These are phyloP conservation scores for Aureobasidium sp. DNA, from an alignment of 2,329 filamentous ascomycete species.

Conservation along the genomic window DNA sequence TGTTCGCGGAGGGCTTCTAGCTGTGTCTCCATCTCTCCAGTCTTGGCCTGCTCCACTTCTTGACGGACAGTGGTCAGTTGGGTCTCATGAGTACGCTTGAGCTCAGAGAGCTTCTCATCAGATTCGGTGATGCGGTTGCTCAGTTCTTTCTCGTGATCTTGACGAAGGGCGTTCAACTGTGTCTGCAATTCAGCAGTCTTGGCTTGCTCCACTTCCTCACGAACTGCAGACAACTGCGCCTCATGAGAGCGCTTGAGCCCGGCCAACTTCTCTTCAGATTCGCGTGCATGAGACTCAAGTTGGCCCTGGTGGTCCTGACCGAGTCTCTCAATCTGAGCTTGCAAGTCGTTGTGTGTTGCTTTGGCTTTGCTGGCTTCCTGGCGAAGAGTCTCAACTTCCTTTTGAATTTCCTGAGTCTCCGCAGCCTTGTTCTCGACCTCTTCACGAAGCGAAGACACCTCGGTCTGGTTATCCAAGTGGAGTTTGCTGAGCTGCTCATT, in stretches of 20 bases:
- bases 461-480: not conserved
- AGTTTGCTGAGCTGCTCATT: conserved; percentile 10
- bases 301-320: not conserved
- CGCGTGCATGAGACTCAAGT: not conserved
- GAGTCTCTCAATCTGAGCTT: conserved; percentile 5
- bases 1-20: not conserved
- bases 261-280: not conserved
- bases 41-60: not conserved
- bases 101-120: not conserved
- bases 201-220: not conserved
- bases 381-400: not conserved
- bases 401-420: not conserved
- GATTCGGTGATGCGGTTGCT: not conserved
- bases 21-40: not conserved
- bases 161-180: not conserved
- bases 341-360: conserved; percentile 1
- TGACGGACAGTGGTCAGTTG: not conserved
- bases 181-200: not conserved
- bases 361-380: not conserved
- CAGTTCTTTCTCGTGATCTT: conserved; percentile 1
- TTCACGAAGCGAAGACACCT: not conserved
- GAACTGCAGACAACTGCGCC: not conserved
- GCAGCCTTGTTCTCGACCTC: not conserved
- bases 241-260: not conserved
- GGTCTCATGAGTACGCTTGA: not conserved